Base-by-base conservation (phyloP, 2,329 filamentous ascomycete genomes). In the Sporothrix variecibatus region DNA sequence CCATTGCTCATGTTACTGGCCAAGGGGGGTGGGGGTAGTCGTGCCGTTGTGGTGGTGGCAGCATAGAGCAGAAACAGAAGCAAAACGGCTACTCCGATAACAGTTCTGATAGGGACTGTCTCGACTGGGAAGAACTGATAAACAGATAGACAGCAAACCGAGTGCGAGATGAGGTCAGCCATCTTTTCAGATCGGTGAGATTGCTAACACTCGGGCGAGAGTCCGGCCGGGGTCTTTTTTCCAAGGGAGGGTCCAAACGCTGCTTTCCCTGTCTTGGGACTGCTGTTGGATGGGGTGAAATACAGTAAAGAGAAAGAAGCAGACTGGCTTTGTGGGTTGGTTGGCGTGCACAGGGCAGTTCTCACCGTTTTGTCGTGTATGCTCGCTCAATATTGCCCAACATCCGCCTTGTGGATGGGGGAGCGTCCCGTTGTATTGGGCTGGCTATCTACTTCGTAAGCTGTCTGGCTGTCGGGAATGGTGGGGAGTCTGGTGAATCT, bases 121-220 rank as follows among this genome's bases (percentile, higher is more conserved):
- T n/a, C n/a, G n/a, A n/a, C 43, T 17, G 40, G 40, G 40, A 43
- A 43, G 40, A 43, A 2, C n/a, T 7, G 49, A 51, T 49, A 49
- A 12, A 49, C 12, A 17, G 46, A 49, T 23, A 26, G 51, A 9
- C 51, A 26, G 20, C 51, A 56, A 34, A 34, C 11, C 15, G 15
- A 34, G 31, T 38, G 58, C 38, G 46, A 31, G 65, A 68, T 51
- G 65, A 68, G 26, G 65, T 68, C 65, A 68, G 65, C 26, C 65
- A 12, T 68, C 3, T 68, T 68, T 23, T 31, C 23, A 23, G 65
- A 38, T 53, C 49, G 8, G 26, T 40, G 28, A 56, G 68, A 71
- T 71, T 71, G 68, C 51, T 71, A 71, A 71, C 51, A 58, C 20
- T 71, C 68, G 68, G 68, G 34, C 51, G 68, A 71, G 68, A 71